These are phyloP conservation scores for Pichia ethanolica DNA, from an alignment of 805 yeast species.

Conservation along the genomic window DNA sequence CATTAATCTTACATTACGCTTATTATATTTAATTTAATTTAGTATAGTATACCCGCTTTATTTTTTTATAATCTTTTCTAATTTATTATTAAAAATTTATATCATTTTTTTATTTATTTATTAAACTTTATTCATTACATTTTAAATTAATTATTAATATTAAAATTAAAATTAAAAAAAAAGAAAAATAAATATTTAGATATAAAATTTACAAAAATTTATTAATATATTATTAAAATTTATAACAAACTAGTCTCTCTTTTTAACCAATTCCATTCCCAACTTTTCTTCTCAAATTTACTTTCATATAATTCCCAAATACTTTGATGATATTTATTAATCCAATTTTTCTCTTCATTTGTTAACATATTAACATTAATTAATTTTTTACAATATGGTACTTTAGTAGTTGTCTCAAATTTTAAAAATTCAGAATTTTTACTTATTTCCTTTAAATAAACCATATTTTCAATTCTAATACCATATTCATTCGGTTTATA, in stretches of 20 bases:
- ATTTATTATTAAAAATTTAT: background rate
- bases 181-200: too few species aligned
- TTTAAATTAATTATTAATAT: background rate
- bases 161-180: background rate
- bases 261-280: conserved; percentile 42
- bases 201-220: too few species aligned
- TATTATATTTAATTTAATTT: too few species aligned
- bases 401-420: conserved; percentile 51
- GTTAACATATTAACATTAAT: conserved; percentile 39
- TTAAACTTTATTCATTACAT: too few species aligned
- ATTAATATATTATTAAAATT: too few species aligned
- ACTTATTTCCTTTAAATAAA: conserved; percentile 38
- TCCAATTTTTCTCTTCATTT: conserved; percentile 40
- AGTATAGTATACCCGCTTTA: too few species aligned
- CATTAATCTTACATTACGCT: too few species aligned
- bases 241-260: conserved; percentile 35
- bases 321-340: conserved; percentile 40
- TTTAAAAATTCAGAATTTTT: conserved; percentile 33
- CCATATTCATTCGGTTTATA: conserved; percentile 56
- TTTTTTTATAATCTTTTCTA: too few species aligned
- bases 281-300: conserved; percentile 31
- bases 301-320: conserved; percentile 39
- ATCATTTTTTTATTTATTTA: too few species aligned
- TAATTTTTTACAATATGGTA: conserved; percentile 48
- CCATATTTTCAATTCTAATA: conserved; percentile 46